A percentile compares a stretch with the other conserved stretches of the same genome.
Conservation (phyloP, 805 yeast genomes). For the Myxozyma udenii region DNA sequence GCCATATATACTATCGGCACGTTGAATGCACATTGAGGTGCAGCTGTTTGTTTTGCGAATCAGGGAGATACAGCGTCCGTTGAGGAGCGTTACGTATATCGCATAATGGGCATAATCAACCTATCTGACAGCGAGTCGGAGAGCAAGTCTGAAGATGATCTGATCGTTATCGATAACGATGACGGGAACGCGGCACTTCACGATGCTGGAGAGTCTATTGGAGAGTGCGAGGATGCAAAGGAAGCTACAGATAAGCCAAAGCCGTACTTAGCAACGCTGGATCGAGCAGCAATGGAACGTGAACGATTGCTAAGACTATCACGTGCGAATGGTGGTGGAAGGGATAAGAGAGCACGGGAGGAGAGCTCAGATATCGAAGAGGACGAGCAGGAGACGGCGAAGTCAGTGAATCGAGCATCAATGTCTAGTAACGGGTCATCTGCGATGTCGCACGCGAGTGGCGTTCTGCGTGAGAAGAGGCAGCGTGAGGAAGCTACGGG, state of each 20-base stretch:
- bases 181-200: neutral
- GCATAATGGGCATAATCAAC: no score
- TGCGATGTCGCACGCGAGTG: no score
- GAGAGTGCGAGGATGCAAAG: neutral
- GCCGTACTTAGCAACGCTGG: constrained; percentile 15
- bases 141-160: neutral
- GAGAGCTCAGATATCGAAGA: constrained; percentile 1
- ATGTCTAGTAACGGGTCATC: neutral
- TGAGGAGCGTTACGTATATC: no score
- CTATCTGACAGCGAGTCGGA: no score
- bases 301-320: constrained; percentile 22
- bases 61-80: no score
- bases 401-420: neutral
- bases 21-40: no score
- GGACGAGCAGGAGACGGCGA: neutral
- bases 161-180: constrained; percentile 1
- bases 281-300: constrained; percentile 28
- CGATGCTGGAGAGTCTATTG: neutral
- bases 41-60: no score
- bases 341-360: constrained; percentile 22
- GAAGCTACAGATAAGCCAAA: neutral
- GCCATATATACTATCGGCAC: no score
- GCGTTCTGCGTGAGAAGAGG: no score
- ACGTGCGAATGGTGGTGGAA: constrained; percentile 18
- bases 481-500: constrained; percentile 5